phyloP scores from a whole-genome alignment of 495 filamentous ascomycete genomes.

The Daldinia grandis region DNA sequence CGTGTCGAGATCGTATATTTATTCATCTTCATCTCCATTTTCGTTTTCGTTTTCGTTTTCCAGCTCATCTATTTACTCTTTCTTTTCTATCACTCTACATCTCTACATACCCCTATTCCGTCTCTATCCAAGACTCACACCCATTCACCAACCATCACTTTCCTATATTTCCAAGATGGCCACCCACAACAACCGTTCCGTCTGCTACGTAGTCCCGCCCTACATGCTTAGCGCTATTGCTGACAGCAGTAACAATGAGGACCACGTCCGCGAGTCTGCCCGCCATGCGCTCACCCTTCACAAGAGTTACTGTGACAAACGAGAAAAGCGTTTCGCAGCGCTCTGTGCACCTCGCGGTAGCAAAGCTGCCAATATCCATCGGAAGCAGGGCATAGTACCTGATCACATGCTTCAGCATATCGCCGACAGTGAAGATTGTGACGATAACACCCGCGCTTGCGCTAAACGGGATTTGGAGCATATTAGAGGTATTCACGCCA shows the following conservation, averaged over 20 bases:
- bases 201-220: slow-evolving; percentile 52
- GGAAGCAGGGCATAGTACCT: slow-evolving; percentile 47
- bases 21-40: neutral
- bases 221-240: slow-evolving; percentile 51
- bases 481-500: slow-evolving; percentile 37
- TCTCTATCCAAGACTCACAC: neutral
- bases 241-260: slow-evolving; percentile 42
- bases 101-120: slow-evolving; percentile 13
- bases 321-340: slow-evolving; percentile 42
- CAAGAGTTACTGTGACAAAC: slow-evolving; percentile 38
- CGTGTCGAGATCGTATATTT: neutral
- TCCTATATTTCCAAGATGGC: slow-evolving; percentile 36
- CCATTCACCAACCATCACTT: neutral
- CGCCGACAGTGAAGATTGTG: slow-evolving; percentile 46
- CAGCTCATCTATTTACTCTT: neutral
- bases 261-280: slow-evolving; percentile 40
- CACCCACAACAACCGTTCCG: slow-evolving; percentile 24
- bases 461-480: slow-evolving; percentile 50
- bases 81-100: neutral
- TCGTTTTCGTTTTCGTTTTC: neutral
- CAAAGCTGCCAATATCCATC: slow-evolving; percentile 16
- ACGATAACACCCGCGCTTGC: slow-evolving; percentile 46
- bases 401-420: slow-evolving; percentile 51
- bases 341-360: slow-evolving; percentile 44
- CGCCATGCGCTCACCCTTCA: slow-evolving; percentile 40